phyloP scores from a whole-genome alignment of 2,329 filamentous ascomycete genomes.

The Nigrospora osmanthi region DNA sequence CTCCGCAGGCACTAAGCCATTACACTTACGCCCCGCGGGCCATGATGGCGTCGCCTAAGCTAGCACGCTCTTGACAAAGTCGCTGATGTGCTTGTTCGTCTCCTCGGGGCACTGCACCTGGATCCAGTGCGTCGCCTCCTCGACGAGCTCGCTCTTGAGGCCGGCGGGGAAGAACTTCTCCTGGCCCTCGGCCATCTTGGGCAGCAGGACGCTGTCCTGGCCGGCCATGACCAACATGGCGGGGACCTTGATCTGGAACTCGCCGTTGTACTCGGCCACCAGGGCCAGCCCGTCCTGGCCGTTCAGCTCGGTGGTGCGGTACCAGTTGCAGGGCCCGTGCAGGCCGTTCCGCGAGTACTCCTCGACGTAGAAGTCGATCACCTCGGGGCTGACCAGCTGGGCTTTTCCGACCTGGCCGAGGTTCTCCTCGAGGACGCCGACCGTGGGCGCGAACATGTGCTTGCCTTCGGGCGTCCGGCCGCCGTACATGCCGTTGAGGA shows the following conservation, averaged over 20 bases:
- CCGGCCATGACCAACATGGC: constrained; percentile 68
- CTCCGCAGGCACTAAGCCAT: too few relatives aligned
- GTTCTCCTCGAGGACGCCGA: constrained; percentile 58
- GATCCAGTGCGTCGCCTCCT: constrained; percentile 72
- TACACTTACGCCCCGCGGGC: too few relatives aligned
- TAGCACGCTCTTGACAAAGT: constrained; percentile 35
- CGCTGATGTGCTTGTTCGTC: constrained; percentile 60
- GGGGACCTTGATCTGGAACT: constrained; percentile 44
- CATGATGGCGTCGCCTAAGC: not conserved
- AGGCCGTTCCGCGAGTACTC: constrained; percentile 66
- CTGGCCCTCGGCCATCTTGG: constrained; percentile 66
- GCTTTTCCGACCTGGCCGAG: constrained; percentile 40
- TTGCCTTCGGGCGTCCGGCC: constrained; percentile 50
- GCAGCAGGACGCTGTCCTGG: constrained; percentile 64
- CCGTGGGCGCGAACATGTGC: constrained; percentile 52
- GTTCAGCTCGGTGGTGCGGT: constrained; percentile 69
- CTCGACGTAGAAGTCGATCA: constrained; percentile 69
- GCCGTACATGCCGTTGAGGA: constrained; percentile 66
- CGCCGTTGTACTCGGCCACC: constrained; percentile 48
- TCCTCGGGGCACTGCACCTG: constrained; percentile 64
- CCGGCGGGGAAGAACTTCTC: constrained; percentile 54
- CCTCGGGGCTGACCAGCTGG: constrained; percentile 50
- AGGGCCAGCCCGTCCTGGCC: constrained; percentile 69
- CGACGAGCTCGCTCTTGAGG: constrained; percentile 52
- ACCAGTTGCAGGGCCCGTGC: constrained; percentile 81